Conservation (phyloP, 176 grass and related monocot genomes). For the Eleusine coracana region DNA sequence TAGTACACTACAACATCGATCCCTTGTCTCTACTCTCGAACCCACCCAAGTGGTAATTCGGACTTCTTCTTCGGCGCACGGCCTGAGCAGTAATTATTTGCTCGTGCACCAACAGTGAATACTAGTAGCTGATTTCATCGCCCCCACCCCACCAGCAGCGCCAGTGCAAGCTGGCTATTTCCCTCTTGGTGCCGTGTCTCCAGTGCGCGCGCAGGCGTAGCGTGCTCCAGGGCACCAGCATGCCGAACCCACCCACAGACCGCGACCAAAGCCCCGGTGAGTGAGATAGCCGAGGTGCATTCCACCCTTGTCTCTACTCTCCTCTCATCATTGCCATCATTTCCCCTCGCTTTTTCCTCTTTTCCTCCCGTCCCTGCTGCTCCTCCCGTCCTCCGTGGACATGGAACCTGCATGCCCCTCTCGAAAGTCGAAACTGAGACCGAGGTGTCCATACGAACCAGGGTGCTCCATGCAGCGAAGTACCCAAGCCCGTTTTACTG, state of each 20-base stretch:
- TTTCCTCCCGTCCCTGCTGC: neutral
- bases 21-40: no score
- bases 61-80: neutral
- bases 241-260: neutral
- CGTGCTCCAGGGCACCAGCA: neutral
- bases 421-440: neutral
- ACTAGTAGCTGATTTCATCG: constrained; percentile 22
- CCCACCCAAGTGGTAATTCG: constrained; percentile 8
- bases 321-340: constrained; percentile 33
- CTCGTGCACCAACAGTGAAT: constrained; percentile 27
- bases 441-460: neutral
- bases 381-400: no score
- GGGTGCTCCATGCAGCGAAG: neutral
- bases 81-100: constrained; percentile 7
- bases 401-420: neutral
- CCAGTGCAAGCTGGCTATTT: no score
- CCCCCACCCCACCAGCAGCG: neutral
- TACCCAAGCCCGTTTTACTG: neutral
- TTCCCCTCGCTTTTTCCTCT: neutral
- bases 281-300: neutral
- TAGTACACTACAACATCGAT: no score
- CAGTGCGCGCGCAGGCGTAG: neutral
- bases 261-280: constrained; percentile 5
- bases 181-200: neutral
- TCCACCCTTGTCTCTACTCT: constrained; percentile 24